Evolutionary conservation across 768 basidiomycete species (phyloP), one percentile per base, ranked within the genome.

Genomic region (Dioszegia hungarica): DNA sequence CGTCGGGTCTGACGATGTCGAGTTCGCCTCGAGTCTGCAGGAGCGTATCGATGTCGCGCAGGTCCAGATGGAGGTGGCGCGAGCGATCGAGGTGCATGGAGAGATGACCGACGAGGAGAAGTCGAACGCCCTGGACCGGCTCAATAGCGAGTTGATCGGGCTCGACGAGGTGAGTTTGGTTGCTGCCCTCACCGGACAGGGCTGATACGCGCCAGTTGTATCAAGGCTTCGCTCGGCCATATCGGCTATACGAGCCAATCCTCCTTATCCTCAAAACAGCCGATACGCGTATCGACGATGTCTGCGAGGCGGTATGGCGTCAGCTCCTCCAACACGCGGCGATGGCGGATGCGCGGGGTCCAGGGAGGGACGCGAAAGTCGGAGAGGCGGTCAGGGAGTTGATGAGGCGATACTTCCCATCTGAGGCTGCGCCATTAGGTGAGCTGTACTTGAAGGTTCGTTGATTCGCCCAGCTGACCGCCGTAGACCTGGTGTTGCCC

Each of bases 1-100:
- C 17, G 82, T 84, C 28, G 86, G 87, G 10, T 81, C 83, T 56
- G 87, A 91, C 64, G 89, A 90, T n/a, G 90, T 97, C 47, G 86
- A 89, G 47, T 95, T 98, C 80, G 82, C 94, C n/a, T 90, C 87
- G 0, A 87, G 89, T 64, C 80, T 95, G 19, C 93, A 97, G 79
- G 95, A 99, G 76, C 91, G 92, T 72, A 82, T 97, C 12, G 95
- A 99, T 40, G 95, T 99, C 24, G 89, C 92, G 5, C 88, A 94
- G 77, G 90, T 98, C 9, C 95, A 99, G 71, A 79, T 93, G n/a
- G 94, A 97, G 75, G 82, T 95, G 44, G 88, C 85, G 67, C 82
- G 88, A 62, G 75, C 71, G 6, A 64, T 85, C 37, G 46, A 57
- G 2, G 82, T 83, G 63, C 53, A 69, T 38, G 53, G 52, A 3